Evolutionary conservation across 2,329 filamentous ascomycete genomes (phyloP), one percentile per base, ranked within the genome.

Genomic region (Microthyrium microscopicum): DNA sequence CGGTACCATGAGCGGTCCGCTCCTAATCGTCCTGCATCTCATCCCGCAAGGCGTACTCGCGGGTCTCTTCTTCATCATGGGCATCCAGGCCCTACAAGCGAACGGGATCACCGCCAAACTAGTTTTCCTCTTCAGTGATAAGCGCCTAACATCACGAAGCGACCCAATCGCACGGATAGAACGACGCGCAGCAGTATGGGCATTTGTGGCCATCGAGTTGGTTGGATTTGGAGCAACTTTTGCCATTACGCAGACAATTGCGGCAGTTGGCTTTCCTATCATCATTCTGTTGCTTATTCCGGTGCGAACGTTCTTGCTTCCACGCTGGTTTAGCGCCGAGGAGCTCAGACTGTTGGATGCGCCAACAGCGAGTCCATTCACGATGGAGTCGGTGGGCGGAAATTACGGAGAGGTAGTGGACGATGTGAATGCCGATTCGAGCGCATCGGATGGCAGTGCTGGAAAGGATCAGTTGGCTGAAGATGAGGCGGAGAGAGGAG

Each of bases 211-310:
- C 9, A 57, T 66, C 15, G 66, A 73, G 43, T 42, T 66, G 2
- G 26, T 64, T 3, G 62, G 60, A 2, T 67, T 72, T 15, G 59
- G 57, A 1, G 58, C 61, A 5, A 66, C 61, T 3, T 66, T 73
- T 9, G 68, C 65, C 0, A 66, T 73, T 33, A 69, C 66, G 2
- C 66, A 72, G 46, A 73, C 68, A 0, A 64, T 72, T 17, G 69
- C 64, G 0, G 69, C 67, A 0, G 69, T 73, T 41, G 64, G 66
- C 0, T 73, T 73, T 40, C 69, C 69, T 0, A 57, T 73, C 11
- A 57, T 72, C 33, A 70, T 73, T 38, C 55, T 68, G 13, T 47
- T 62, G 4, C 53, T 72, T 13, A 70, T 73, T 5, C 69, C 69
- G 0, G 42, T 70, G 20, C 52, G 67, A 3, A 65, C 60, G 39